Evolutionary conservation across 805 yeast genomes (phyloP).

Genomic region (Saturnispora serradocipensis): DNA sequence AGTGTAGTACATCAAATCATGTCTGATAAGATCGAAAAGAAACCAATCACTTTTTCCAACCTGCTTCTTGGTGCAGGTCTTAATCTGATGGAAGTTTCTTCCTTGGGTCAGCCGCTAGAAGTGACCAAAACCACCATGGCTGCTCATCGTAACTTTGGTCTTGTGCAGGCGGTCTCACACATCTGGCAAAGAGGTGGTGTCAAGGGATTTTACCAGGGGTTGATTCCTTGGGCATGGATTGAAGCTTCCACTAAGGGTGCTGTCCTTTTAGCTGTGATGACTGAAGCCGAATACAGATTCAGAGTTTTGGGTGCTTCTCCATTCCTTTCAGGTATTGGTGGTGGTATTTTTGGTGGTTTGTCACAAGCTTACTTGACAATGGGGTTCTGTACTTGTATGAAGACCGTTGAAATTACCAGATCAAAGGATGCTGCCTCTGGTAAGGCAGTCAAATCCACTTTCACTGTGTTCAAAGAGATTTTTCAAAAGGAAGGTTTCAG

Average conservation of each 20-base stretch:
- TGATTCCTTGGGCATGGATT: slow-evolving; percentile 99
- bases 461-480: slow-evolving; percentile 80
- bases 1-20: background rate
- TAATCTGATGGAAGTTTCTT: slow-evolving; percentile 85
- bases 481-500: slow-evolving; percentile 79
- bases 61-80: slow-evolving; percentile 89
- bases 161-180: slow-evolving; percentile 57
- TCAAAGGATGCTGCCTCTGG: slow-evolving; percentile 65
- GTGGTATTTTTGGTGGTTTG: slow-evolving; percentile 94
- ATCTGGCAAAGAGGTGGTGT: slow-evolving; percentile 94
- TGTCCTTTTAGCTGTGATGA: slow-evolving; percentile 80
- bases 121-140: slow-evolving; percentile 98
- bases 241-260: slow-evolving; percentile 99
- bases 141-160: slow-evolving; percentile 71
- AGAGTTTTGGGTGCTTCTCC: slow-evolving; percentile 55
- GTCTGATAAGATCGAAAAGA: slow-evolving; percentile 41
- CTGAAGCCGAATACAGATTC: slow-evolving; percentile 81
- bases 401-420: slow-evolving; percentile 95
- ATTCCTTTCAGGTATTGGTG: slow-evolving; percentile 83
- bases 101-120: slow-evolving; percentile 95
- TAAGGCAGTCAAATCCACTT: slow-evolving; percentile 61
- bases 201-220: slow-evolving; percentile 89
- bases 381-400: slow-evolving; percentile 99
- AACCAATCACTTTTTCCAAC: slow-evolving; percentile 81
- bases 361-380: slow-evolving; percentile 94